Base-by-base conservation (phyloP, 306 rosid genomes). In the Prunus mongolica region DNA sequence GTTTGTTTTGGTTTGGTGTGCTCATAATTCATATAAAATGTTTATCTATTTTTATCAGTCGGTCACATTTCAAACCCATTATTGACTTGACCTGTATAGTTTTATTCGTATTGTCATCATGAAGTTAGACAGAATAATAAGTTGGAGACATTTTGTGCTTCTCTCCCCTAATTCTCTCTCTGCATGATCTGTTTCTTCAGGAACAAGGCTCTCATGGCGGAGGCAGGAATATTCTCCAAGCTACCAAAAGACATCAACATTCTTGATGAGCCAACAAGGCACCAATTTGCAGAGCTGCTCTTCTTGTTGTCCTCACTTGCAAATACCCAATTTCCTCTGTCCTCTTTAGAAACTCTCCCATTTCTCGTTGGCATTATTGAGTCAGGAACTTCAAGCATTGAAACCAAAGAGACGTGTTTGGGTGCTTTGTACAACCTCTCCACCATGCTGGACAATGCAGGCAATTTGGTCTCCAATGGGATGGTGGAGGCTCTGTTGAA, bases 181-280 rank as follows among this genome's bases (percentile, higher is more conserved):
- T 27, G 74, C 61, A 73, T 41, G 65, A 9, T 81, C 34, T 78
- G 57, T 69, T 76, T 76, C 38, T 41, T 82, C 89, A 93, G 98
- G 91, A 91, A 88, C 89, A 93, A 91, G 81, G 89, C 96, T 68
- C 81, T 91, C 76, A 88, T 88, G 82, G 87, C 91, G 86, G 97
- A 87, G 83, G 94, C 94, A 79, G 96, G 94, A 83, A 82, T 93
- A 76, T 78, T 93, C 45, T 84, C 87, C 78, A 87, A 86, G 68
- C 81, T 93, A 65, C 94, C 96, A 27, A 88, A 80, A 63, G 83
- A 76, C 73, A 63, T 88, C 65, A 90, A 81, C 71, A 75, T 45
- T 77, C 49, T 84, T 52, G 93, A 95, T 79, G 93, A 88, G 62
- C 60, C 87, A 73, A 86, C 92, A 72, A 90, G 61, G 44, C 79